Conservation (phyloP, 352 stramenopile genomes). For the Globisporangium okanoganense region DNA sequence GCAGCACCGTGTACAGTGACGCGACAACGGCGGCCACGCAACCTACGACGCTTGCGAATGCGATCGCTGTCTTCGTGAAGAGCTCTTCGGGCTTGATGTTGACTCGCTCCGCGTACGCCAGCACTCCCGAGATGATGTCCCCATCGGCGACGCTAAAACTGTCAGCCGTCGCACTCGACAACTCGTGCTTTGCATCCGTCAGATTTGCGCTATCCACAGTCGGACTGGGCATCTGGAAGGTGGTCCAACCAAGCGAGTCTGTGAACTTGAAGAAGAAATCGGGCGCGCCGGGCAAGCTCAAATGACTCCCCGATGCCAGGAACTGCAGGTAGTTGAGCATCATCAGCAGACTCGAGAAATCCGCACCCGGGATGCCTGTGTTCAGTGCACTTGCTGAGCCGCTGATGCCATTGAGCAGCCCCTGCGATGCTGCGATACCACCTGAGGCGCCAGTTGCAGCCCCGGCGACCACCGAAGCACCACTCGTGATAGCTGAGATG, state of each 20-base stretch:
- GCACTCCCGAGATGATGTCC: conserved; percentile 70
- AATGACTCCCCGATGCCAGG: conserved; percentile 55
- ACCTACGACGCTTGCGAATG: conserved; percentile 55
- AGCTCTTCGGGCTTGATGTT: conserved; percentile 64
- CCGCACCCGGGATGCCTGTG: conserved; percentile 29
- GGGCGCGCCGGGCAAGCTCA: conserved; percentile 51
- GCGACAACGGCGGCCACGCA: conserved; percentile 52
- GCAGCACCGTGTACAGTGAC: conserved; percentile 50
- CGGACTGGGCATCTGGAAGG: conserved; percentile 29
- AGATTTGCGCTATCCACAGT: not conserved
- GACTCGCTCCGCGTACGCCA: conserved; percentile 61
- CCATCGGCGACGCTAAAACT: conserved; percentile 58
- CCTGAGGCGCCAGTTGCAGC: conserved; percentile 17
- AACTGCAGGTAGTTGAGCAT: conserved; percentile 78
- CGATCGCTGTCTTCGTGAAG: conserved; percentile 70
- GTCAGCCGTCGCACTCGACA: conserved; percentile 27
- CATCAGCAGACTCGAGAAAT: conserved; percentile 53
- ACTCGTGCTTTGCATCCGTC: conserved; percentile 9
- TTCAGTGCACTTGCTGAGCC: conserved; percentile 12
- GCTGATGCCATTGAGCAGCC: conserved; percentile 21
- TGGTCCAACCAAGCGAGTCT: conserved; percentile 63
- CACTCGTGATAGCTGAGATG: conserved; percentile 39
- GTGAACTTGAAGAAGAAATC: conserved; percentile 66
- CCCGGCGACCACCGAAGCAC: conserved; percentile 24
- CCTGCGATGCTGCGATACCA: conserved; percentile 21